Percentiles rank a stretch among this genome's conserved stretches.
phyloP scores from a whole-genome alignment of 805 yeast genomes.

The Scheffersomyces stipitis region DNA sequence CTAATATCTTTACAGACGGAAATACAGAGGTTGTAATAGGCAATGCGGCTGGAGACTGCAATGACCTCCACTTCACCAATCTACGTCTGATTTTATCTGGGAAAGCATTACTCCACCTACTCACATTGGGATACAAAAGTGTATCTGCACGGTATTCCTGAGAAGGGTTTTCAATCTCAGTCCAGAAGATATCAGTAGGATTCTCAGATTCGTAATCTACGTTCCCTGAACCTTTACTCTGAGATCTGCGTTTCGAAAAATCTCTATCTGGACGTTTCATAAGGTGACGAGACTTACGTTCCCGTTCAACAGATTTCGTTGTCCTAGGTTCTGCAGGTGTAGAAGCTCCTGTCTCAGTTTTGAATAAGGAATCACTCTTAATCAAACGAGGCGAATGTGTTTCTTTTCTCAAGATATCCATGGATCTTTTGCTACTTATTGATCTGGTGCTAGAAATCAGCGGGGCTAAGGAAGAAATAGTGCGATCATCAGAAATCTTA shows the following conservation, averaged over 20 bases:
- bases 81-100: constrained; percentile 68
- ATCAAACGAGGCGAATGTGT: not conserved
- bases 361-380: not conserved
- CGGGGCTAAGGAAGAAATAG: constrained; percentile 2
- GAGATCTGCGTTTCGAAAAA: constrained; percentile 1
- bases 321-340: too few species aligned
- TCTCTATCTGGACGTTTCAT: too few species aligned
- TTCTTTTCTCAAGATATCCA: not conserved
- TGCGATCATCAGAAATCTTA: constrained; percentile 23
- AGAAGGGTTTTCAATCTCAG: constrained; percentile 65
- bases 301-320: not conserved
- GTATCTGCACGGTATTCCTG: constrained; percentile 56
- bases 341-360: not conserved
- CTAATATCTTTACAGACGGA: constrained; percentile 69
- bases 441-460: not conserved
- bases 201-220: constrained; percentile 1
- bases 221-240: constrained; percentile 3
- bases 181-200: constrained; percentile 26
- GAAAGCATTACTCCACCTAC: constrained; percentile 90
- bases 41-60: constrained; percentile 89
- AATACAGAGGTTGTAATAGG: constrained; percentile 81
- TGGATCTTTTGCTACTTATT: not conserved
- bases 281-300: not conserved
- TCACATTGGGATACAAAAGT: constrained; percentile 59
- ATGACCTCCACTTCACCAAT: constrained; percentile 87